Percentiles rank a stretch among this genome's conserved stretches.
Evolutionary conservation across 371 early-diverging fungal genomes (phyloP).

Genomic region (Capillidium rhysosporum): DNA sequence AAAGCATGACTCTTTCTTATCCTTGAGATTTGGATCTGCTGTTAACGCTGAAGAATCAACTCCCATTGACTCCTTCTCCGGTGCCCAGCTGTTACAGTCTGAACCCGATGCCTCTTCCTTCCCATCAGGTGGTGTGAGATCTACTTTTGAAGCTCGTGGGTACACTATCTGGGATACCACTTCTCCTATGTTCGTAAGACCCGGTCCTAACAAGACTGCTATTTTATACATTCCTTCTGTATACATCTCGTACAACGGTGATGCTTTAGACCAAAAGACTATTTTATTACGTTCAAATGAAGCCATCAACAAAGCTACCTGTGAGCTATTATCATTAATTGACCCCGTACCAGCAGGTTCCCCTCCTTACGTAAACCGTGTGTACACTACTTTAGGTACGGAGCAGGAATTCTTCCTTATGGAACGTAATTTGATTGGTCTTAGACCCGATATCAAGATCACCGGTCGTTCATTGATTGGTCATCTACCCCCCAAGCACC

Average conservation of each 20-base stretch:
- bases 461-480: conserved; percentile 88
- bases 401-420: conserved; percentile 98
- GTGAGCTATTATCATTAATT: conserved; percentile 54
- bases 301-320: conserved; percentile 55
- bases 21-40: conserved; percentile 48
- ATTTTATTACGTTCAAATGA: conserved; percentile 80
- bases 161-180: conserved; percentile 97
- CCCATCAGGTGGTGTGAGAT: conserved; percentile 94
- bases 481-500: conserved; percentile 87
- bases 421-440: conserved; percentile 73
- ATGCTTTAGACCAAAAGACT: conserved; percentile 96
- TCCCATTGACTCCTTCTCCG: conserved; percentile 86
- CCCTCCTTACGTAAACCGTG: conserved; percentile 44
- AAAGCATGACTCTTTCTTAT: conserved; percentile 96
- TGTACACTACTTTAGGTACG: conserved; percentile 80
- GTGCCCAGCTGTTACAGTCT: conserved; percentile 87
- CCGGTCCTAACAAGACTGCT: conserved; percentile 76
- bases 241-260: conserved; percentile 96
- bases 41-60: conserved; percentile 28
- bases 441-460: conserved; percentile 91
- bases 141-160: conserved; percentile 97
- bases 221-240: conserved; percentile 92
- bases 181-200: conserved; percentile 88
- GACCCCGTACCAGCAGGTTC: conserved; percentile 35
- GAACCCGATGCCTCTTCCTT: conserved; percentile 98